A percentile compares a stretch with the other conserved stretches of the same genome.
Conservation (phyloP, 2,329 filamentous ascomycete genomes). For the Fusarium austroafricanum region DNA sequence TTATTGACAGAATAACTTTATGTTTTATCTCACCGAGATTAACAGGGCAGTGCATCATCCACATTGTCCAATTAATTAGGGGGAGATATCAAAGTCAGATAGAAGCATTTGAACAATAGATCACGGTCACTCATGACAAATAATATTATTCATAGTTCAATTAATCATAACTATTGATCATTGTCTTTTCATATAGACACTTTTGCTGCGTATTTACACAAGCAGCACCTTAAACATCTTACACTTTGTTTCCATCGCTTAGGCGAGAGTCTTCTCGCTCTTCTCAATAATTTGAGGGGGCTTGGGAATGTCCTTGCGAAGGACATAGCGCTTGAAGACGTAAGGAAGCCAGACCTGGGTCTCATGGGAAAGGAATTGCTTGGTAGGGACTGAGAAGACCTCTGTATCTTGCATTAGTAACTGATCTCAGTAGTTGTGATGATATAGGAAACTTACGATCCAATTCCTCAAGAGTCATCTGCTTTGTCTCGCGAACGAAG, state of each 20-base stretch:
- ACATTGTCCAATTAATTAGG: too few relatives aligned
- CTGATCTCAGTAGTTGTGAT: accelerated
- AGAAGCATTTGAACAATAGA: too few relatives aligned
- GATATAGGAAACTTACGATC: constrained; percentile 50
- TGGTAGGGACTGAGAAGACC: constrained; percentile 60
- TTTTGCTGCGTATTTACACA: neutral
- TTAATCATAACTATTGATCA: neutral
- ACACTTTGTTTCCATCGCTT: neutral
- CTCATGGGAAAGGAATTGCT: constrained; percentile 56
- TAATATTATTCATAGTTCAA: neutral
- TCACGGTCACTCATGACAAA: neutral
- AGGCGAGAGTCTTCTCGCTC: constrained; percentile 18
- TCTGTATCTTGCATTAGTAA: neutral
- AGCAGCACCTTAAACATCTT: neutral
- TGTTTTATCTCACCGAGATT: too few relatives aligned
- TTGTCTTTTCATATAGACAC: neutral
- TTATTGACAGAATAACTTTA: neutral
- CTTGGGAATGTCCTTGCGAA: constrained; percentile 3
- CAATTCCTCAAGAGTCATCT: constrained; percentile 62
- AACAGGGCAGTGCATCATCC: too few relatives aligned
- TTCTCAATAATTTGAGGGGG: constrained; percentile 21
- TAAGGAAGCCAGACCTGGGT: constrained; percentile 30
- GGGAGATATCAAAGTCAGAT: too few relatives aligned
- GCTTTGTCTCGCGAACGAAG: constrained; percentile 65
- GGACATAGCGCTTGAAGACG: constrained; percentile 37